Evolutionary conservation across 2,329 filamentous ascomycete genomes (phyloP).

Genomic region (Colletotrichum sp.): DNA sequence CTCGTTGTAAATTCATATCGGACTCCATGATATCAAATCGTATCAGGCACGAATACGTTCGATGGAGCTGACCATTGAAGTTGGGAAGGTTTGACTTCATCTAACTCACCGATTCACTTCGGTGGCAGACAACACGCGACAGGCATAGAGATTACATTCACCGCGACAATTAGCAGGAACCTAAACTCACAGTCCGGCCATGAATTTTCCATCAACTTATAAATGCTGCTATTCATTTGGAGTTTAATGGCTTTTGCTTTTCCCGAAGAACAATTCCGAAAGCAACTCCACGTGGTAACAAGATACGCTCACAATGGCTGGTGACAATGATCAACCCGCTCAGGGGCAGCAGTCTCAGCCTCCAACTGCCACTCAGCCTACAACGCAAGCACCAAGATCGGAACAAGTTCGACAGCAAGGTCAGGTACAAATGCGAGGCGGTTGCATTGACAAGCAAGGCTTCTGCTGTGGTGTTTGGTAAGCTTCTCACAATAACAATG

Average conservation of each 20-base stretch:
- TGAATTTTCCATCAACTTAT: background rate
- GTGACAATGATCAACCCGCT: background rate
- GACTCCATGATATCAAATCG: rapidly evolving
- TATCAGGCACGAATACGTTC: background rate
- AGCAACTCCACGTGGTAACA: background rate
- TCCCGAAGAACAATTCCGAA: rapidly evolving
- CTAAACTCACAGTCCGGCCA: background rate
- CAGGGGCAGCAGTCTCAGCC: background rate
- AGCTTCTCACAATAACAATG: background rate
- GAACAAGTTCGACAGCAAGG: background rate
- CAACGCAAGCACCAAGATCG: background rate
- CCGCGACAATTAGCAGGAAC: background rate
- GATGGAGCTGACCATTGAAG: background rate
- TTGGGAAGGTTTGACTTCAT: background rate
- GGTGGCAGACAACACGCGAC: background rate
- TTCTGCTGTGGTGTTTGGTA: background rate
- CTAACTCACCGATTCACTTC: rapidly evolving
- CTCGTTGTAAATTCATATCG: background rate
- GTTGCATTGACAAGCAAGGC: background rate
- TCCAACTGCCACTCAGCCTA: rapidly evolving
- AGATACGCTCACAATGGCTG: background rate
- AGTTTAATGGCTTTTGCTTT: rapidly evolving
- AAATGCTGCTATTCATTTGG: background rate
- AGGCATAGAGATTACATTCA: background rate
- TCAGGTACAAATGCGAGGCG: background rate